Evolutionary conservation across 129 eudicot genomes (phyloP).

Genomic region (Smallanthus sonchifolius): DNA sequence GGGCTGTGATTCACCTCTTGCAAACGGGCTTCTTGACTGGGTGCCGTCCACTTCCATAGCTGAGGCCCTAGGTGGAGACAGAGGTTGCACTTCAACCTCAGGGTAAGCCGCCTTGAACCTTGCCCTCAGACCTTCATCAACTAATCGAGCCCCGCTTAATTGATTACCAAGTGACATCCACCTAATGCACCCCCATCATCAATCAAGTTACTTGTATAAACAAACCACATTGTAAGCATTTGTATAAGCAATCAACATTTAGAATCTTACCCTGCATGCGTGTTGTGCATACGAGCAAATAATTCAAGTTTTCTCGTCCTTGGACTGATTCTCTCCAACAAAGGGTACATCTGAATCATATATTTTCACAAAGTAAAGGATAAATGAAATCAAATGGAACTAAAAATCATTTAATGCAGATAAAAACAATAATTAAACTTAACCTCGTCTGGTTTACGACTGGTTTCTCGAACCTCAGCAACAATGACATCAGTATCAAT

Average conservation of each 20-base stretch:
- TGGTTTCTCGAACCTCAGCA: conserved; percentile 99
- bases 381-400: not conserved
- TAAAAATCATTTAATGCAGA: not conserved
- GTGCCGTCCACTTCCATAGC: conserved; percentile 70
- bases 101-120: conserved; percentile 97
- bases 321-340: conserved; percentile 97
- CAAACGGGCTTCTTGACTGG: conserved; percentile 37
- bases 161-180: conserved; percentile 99
- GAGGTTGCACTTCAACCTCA: conserved; percentile 92
- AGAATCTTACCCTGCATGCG: conserved; percentile 81
- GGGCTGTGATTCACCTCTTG: conserved; percentile 40
- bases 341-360: conserved; percentile 72
- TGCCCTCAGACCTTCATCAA: conserved; percentile 93
- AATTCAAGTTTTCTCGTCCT: conserved; percentile 95
- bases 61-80: conserved; percentile 77
- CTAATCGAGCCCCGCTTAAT: conserved; percentile 71
- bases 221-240: not conserved
- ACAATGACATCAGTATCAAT: conserved; percentile 98
- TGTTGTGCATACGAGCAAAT: conserved; percentile 98
- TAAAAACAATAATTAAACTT: not conserved
- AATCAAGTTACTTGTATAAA: not conserved
- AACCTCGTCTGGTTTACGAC: conserved; percentile 98
- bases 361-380: not conserved
- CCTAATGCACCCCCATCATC: conserved; percentile 28
- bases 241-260: not conserved